A percentile compares a stretch with the other conserved stretches of the same genome.
Evolutionary conservation across 2,329 filamentous ascomycete species (phyloP).

Genomic region (Nemania sp.): DNA sequence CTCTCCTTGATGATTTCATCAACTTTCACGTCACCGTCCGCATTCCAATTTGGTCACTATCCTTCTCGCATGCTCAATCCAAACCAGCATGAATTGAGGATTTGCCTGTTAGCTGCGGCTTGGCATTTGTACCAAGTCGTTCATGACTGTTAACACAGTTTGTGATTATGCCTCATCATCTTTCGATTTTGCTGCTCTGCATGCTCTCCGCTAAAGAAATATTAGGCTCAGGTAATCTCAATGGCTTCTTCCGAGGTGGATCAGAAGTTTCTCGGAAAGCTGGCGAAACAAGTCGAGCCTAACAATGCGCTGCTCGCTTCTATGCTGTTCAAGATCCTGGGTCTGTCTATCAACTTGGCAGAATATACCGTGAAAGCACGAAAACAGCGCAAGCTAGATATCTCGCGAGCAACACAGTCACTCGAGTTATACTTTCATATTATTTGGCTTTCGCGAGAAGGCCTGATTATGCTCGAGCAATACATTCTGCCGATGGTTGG

Average conservation of each 20-base stretch:
- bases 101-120: not conserved
- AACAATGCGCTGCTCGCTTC: constrained; percentile 79
- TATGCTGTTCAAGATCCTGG: constrained; percentile 88
- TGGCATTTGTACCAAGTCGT: too few species aligned
- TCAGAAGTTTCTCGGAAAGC: constrained; percentile 91
- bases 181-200: too few species aligned
- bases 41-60: not conserved
- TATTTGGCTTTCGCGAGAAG: constrained; percentile 92
- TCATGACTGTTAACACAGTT: too few species aligned
- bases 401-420: constrained; percentile 75
- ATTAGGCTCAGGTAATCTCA: constrained; percentile 16
- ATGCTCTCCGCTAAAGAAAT: too few species aligned
- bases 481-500: constrained; percentile 85
- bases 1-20: not conserved
- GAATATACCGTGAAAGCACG: constrained; percentile 81
- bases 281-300: constrained; percentile 77
- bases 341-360: constrained; percentile 85
- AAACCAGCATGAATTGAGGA: not conserved
- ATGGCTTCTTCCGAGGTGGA: constrained; percentile 99
- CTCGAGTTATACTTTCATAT: constrained; percentile 85
- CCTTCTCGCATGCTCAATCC: too few species aligned
- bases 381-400: constrained; percentile 80
- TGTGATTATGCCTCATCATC: too few species aligned
- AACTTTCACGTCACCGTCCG: not conserved
- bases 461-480: constrained; percentile 81